These are phyloP conservation scores for Zygoascus bituminiphila DNA, from an alignment of 805 yeast species.

Conservation along the genomic window DNA sequence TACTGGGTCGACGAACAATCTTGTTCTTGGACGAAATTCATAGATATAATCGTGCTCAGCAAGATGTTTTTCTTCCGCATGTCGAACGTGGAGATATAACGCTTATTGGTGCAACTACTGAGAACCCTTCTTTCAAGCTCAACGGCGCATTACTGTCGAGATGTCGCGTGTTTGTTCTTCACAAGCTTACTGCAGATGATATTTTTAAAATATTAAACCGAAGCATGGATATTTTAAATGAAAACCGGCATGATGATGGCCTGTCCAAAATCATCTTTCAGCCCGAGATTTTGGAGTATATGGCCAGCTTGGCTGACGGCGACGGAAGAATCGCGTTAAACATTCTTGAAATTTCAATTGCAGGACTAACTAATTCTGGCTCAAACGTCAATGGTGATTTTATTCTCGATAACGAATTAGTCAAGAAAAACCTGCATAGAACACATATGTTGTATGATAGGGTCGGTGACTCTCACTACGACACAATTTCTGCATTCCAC, in stretches of 20 bases:
- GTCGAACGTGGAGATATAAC: constrained; percentile 78
- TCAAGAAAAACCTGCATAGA: constrained; percentile 39
- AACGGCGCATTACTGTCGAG: constrained; percentile 78
- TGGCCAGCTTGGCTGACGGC: constrained; percentile 73
- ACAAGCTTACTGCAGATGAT: constrained; percentile 43
- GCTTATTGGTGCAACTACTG: constrained; percentile 95
- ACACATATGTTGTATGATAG: constrained; percentile 66
- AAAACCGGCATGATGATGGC: constrained; percentile 44
- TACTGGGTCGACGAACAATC: constrained; percentile 50
- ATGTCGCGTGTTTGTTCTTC: constrained; percentile 68
- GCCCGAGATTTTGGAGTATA: constrained; percentile 52
- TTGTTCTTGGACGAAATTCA: constrained; percentile 92
- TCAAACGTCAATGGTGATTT: background rate
- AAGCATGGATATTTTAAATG: constrained; percentile 54
- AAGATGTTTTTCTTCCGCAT: constrained; percentile 75
- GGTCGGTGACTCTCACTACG: constrained; percentile 89
- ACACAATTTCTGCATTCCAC: constrained; percentile 91
- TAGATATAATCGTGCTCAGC: constrained; percentile 77
- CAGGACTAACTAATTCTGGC: constrained; percentile 19
- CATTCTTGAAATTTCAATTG: constrained; percentile 52
- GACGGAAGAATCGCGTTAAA: constrained; percentile 83
- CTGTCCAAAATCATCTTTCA: constrained; percentile 45
- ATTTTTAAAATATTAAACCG: constrained; percentile 43
- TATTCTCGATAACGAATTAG: constrained; percentile 12
- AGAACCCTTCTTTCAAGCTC: constrained; percentile 79